Conservation (phyloP, 176 grass and related monocot species). For the Oryza glumipatula region DNA sequence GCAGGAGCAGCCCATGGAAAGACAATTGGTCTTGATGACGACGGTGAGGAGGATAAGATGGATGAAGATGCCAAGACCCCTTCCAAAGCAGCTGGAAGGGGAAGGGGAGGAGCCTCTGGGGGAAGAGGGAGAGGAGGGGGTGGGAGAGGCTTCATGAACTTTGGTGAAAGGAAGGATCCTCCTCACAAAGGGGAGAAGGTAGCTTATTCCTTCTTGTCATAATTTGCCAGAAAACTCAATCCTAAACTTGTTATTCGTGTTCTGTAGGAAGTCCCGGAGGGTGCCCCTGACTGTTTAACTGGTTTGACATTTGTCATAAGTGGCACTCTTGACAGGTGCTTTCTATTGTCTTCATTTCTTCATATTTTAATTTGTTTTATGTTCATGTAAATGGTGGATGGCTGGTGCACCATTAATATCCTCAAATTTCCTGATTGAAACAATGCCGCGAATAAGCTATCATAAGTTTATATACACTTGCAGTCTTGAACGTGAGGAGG, state of each 20-base stretch:
- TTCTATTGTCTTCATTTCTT: conserved; percentile 24
- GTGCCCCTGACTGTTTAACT: conserved; percentile 83
- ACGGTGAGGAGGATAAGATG: conserved; percentile 44
- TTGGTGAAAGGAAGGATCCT: conserved; percentile 96
- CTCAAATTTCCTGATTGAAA: not conserved
- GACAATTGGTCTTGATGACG: conserved; percentile 46
- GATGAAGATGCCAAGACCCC: conserved; percentile 54
- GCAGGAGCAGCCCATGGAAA: conserved; percentile 30
- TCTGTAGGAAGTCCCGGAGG: conserved; percentile 93
- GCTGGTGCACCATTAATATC: not conserved
- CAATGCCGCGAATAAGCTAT: conserved; percentile 10
- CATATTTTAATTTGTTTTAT: conserved; percentile 18
- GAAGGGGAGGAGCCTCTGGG: conserved; percentile 52
- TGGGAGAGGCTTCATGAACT: conserved; percentile 97
- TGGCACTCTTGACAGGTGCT: conserved; percentile 96
- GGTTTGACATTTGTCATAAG: conserved; percentile 97
- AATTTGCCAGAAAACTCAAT: conserved; percentile 3
- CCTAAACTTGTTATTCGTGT: conserved; percentile 36
- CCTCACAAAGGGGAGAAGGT: conserved; percentile 99
- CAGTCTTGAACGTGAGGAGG: conserved; percentile 98
- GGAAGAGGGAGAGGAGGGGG: conserved; percentile 87
- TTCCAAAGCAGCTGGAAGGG: conserved; percentile 64
- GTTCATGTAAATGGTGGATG: conserved; percentile 2
- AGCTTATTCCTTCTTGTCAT: conserved; percentile 31
- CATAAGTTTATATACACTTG: conserved; percentile 30